These are phyloP conservation scores for Vitis amurensis DNA, from an alignment of 164 flowering plant genomes.

Conservation along the genomic window DNA sequence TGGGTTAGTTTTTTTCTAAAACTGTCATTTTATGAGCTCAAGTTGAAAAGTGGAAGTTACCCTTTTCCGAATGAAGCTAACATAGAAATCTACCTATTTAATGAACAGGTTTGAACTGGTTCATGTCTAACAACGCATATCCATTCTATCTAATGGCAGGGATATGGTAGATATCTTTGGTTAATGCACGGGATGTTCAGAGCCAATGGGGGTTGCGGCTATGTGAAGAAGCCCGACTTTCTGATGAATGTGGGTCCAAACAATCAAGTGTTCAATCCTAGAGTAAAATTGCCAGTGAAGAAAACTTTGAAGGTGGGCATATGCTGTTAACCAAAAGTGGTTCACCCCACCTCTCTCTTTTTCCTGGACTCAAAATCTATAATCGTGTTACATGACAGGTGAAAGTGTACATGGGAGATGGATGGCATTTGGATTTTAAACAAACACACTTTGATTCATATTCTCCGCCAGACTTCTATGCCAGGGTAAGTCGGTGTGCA, in stretches of 20 bases:
- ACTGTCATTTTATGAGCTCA: too few species aligned
- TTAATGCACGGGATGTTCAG: slow-evolving; percentile 54
- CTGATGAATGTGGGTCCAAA: slow-evolving; percentile 19
- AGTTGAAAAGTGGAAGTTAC: too few species aligned
- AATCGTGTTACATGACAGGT: slow-evolving; percentile 24
- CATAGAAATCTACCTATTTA: too few species aligned
- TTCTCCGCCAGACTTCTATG: slow-evolving; percentile 54
- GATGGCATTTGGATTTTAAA: slow-evolving; percentile 47
- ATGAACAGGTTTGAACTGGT: too few species aligned
- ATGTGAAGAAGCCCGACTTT: slow-evolving; percentile 50
- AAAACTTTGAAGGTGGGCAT: slow-evolving; percentile 37
- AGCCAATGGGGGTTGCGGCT: slow-evolving; percentile 62
- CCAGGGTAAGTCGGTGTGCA: slow-evolving; percentile 19
- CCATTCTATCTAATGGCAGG: slow-evolving; percentile 22
- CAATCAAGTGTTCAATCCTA: slow-evolving; percentile 34
- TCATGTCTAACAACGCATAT: too few species aligned
- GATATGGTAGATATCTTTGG: slow-evolving; percentile 43
- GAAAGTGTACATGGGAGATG: slow-evolving; percentile 48
- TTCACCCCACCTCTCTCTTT: not conserved
- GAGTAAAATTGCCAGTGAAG: slow-evolving; percentile 27
- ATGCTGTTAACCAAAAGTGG: not conserved
- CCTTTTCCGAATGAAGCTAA: too few species aligned
- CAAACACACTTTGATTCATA: slow-evolving; percentile 30
- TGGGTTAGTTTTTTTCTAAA: too few species aligned
- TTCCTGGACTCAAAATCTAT: not conserved